These are phyloP conservation scores for Phytophthora tubulina DNA, from an alignment of 352 stramenopile species.

Conservation along the genomic window DNA sequence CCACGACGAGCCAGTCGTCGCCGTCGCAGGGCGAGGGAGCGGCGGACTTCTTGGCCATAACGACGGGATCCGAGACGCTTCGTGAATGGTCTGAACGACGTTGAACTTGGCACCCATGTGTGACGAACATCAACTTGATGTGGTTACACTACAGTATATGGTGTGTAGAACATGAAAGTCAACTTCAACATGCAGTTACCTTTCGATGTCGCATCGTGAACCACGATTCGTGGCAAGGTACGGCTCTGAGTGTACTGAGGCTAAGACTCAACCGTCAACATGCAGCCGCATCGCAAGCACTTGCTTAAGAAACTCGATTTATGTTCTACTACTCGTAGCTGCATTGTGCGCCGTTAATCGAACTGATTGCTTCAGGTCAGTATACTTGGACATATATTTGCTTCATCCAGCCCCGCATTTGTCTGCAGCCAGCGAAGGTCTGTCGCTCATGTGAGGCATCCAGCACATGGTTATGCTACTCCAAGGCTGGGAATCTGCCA, in stretches of 20 bases:
- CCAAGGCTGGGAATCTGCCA: neutral
- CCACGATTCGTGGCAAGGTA: no score
- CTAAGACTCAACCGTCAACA: no score
- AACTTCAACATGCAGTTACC: neutral
- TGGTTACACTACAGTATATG: neutral
- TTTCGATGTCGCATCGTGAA: no score
- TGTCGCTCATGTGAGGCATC: neutral
- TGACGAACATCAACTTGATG: conserved; percentile 19
- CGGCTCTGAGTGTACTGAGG: no score
- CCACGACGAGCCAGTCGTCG: conserved; percentile 41
- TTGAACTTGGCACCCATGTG: conserved; percentile 30
- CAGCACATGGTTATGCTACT: conserved; percentile 1
- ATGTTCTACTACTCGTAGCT: no score
- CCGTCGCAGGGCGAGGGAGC: conserved; percentile 16
- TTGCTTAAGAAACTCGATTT: no score
- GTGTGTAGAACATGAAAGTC: neutral
- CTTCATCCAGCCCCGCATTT: no score
- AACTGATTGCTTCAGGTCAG: neutral
- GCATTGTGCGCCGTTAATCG: neutral
- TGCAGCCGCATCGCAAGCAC: no score
- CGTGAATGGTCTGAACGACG: conserved; percentile 23
- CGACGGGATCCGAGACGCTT: conserved; percentile 8
- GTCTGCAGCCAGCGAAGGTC: no score
- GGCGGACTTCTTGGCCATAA: conserved; percentile 17
- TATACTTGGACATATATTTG: neutral